Conservation (phyloP, 305 asterid species). For the Petunia hybrid region DNA sequence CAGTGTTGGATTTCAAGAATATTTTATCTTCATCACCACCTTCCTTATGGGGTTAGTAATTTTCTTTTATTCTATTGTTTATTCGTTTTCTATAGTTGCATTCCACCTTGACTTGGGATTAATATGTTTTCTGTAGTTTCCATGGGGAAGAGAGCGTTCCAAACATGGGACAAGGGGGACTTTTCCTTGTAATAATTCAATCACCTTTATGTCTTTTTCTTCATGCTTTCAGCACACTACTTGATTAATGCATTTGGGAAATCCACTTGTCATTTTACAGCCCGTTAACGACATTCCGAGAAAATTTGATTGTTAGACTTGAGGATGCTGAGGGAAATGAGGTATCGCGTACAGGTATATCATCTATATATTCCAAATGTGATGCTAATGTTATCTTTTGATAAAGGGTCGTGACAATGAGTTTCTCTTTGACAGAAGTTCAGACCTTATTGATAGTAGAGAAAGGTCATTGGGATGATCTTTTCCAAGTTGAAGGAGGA, state of each 20-base stretch:
- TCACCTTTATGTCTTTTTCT: not conserved
- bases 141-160: conserved; percentile 78
- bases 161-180: conserved; percentile 76
- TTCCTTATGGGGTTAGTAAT: conserved; percentile 42
- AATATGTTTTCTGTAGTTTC: conserved; percentile 61
- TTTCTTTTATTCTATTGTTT: conserved; percentile 11
- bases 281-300: conserved; percentile 75
- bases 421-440: conserved; percentile 57
- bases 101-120: conserved; percentile 1
- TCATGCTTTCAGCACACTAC: not conserved
- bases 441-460: conserved; percentile 72
- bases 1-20: conserved; percentile 84
- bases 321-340: conserved; percentile 80
- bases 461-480: conserved; percentile 88
- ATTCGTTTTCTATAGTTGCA: not conserved
- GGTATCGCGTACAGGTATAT: conserved; percentile 68
- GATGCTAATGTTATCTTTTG: conserved; percentile 10
- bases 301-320: conserved; percentile 69
- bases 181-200: conserved; percentile 75
- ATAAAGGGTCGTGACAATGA: conserved; percentile 17
- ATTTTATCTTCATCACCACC: conserved; percentile 61
- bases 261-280: conserved; percentile 53
- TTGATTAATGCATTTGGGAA: conserved; percentile 8
- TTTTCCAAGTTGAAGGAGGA: conserved; percentile 66
- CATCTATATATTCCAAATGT: conserved; percentile 16